Conservation (phyloP, 2,329 filamentous ascomycete genomes). For the Exophiala sp. region DNA sequence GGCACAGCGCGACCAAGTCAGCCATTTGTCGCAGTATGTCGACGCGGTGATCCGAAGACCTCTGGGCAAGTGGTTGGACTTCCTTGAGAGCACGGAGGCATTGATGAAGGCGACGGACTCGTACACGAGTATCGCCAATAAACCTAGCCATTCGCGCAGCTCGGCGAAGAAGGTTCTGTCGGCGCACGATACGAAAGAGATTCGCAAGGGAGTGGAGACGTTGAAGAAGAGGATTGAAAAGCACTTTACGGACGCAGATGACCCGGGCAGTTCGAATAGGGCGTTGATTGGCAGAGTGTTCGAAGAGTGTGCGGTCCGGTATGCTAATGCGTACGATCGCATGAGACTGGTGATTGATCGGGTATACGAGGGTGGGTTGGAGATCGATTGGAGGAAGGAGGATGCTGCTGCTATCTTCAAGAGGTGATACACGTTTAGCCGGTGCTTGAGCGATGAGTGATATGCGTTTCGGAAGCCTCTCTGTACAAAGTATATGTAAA, state of each 20-base stretch:
- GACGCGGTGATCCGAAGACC: conserved; percentile 84
- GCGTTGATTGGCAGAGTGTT: conserved; percentile 58
- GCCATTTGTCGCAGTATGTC: conserved; percentile 85
- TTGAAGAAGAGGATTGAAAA: conserved; percentile 92
- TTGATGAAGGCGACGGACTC: conserved; percentile 48
- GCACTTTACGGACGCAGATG: conserved; percentile 88
- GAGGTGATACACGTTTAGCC: conserved; percentile 27
- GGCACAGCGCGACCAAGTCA: conserved; percentile 72
- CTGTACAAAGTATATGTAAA: too few species aligned
- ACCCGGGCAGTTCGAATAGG: conserved; percentile 58
- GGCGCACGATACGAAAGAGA: conserved; percentile 76
- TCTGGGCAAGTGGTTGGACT: conserved; percentile 79
- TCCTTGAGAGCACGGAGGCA: conserved; percentile 82
- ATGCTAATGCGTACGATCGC: conserved; percentile 53
- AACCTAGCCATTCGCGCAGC: conserved; percentile 76
- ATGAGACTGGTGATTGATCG: conserved; percentile 42
- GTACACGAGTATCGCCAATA: conserved; percentile 63
- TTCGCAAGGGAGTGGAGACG: conserved; percentile 84
- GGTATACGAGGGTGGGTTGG: conserved; percentile 44
- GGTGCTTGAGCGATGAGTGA: too few species aligned
- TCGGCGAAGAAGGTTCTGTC: conserved; percentile 84
- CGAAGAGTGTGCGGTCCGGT: conserved; percentile 57
- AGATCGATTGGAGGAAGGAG: conserved; percentile 48
- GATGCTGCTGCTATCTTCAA: conserved; percentile 43
- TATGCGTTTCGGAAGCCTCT: too few species aligned